Evolutionary conservation across 2,329 filamentous ascomycete genomes (phyloP).

Genomic region (Phoma herbarum): DNA sequence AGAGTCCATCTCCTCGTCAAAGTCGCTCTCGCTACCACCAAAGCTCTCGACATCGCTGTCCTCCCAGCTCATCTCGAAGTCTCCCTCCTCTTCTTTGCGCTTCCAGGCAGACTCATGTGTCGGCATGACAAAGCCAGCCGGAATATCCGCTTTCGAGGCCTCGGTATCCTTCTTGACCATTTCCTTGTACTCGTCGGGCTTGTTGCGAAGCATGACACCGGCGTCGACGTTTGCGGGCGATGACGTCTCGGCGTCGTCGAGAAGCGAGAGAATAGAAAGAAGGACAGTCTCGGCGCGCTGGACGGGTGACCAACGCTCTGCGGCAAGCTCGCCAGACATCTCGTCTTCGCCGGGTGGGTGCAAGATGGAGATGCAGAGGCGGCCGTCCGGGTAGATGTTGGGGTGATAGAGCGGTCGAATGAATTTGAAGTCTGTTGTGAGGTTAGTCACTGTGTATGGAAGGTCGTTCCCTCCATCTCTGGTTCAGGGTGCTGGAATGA

Average conservation of each 20-base stretch:
- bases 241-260: slow-evolving; percentile 92
- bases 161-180: slow-evolving; percentile 75
- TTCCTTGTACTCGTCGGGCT: slow-evolving; percentile 73
- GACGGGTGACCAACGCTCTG: slow-evolving; percentile 92
- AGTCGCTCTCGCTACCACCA: slow-evolving; percentile 68
- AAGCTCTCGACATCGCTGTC: slow-evolving; percentile 71
- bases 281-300: slow-evolving; percentile 95
- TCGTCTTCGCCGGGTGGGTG: slow-evolving; percentile 91
- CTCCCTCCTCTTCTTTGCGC: slow-evolving; percentile 71
- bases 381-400: slow-evolving; percentile 91
- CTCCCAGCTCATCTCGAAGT: slow-evolving; percentile 60
- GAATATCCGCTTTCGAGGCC: slow-evolving; percentile 79
- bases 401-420: slow-evolving; percentile 83
- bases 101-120: slow-evolving; percentile 70
- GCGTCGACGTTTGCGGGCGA: slow-evolving; percentile 97
- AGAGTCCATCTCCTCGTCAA: slow-evolving; percentile 62
- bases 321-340: slow-evolving; percentile 88
- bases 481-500: slow-evolving; percentile 21
- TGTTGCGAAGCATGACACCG: slow-evolving; percentile 81
- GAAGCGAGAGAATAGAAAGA: slow-evolving; percentile 87
- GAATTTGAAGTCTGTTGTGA: slow-evolving; percentile 77
- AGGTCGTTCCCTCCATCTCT: background rate
- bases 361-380: slow-evolving; percentile 95
- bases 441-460: slow-evolving; percentile 15
- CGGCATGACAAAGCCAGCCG: slow-evolving; percentile 82